These are phyloP conservation scores for Lentithecium fluviatile DNA, from an alignment of 495 filamentous ascomycete genomes.

Conservation along the genomic window DNA sequence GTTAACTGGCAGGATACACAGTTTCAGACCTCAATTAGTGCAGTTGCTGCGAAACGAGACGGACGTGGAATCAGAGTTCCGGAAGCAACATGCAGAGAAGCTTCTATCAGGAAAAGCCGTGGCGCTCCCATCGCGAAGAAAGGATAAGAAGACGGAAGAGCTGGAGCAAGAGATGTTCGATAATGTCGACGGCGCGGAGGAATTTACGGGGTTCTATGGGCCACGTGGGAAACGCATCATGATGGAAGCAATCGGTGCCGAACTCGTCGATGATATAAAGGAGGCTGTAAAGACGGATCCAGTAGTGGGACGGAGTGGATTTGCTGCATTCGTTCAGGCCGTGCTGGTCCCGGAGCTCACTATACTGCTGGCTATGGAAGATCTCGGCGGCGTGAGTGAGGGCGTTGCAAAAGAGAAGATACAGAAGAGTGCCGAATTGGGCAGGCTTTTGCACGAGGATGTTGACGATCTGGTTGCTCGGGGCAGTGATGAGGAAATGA, in stretches of 20 bases:
- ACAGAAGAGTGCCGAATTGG: background rate
- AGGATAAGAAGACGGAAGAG: background rate
- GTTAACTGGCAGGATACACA: constrained; percentile 62
- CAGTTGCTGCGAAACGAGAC: constrained; percentile 57
- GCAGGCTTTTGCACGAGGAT: background rate
- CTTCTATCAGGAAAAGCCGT: background rate
- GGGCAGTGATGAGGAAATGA: background rate
- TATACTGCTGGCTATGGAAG: constrained; percentile 74
- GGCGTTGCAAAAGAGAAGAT: background rate
- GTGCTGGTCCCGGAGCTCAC: constrained; percentile 87
- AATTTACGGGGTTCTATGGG: constrained; percentile 83
- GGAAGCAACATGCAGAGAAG: constrained; percentile 57
- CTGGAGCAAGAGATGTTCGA: background rate
- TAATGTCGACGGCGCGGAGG: constrained; percentile 6
- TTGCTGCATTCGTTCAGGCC: constrained; percentile 73
- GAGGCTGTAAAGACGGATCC: constrained; percentile 63
- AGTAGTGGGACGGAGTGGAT: constrained; percentile 66
- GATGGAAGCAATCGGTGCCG: constrained; percentile 63
- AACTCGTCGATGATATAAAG: constrained; percentile 61
- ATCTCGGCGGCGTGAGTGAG: constrained; percentile 55
- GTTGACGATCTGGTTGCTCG: background rate
- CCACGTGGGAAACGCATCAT: constrained; percentile 67
- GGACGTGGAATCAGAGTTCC: constrained; percentile 56
- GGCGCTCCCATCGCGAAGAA: background rate
- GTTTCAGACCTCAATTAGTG: constrained; percentile 56